Evolutionary conservation across 495 filamentous ascomycete species (phyloP), one percentile per base, ranked within the genome.

Genomic region (Penicillium psychrofluorescens): DNA sequence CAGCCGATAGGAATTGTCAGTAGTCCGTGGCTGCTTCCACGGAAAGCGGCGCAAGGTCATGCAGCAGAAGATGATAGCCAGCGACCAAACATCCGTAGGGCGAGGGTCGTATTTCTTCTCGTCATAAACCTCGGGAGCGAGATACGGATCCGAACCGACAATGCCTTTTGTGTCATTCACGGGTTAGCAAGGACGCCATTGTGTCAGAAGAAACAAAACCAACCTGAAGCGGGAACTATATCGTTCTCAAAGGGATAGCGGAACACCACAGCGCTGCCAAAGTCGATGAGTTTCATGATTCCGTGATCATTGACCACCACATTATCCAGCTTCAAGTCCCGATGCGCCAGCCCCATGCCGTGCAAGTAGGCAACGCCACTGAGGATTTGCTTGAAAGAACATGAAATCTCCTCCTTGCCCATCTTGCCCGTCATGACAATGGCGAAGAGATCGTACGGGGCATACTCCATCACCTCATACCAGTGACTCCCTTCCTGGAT

Each of bases 251-350:
- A 99, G 2, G 92, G 92, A 73, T 99, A 99, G 48, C 84, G 79
- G 70, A 91, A 99, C 37, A 99, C 90, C 45, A 89, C 90, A 4
- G 92, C 90, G 67, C 92, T 97, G 42, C 92, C 92, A 68, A 99
- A 99, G 62, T 99, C 92, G 49, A 99, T 99, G 40, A 99, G 85
- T 68, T 99, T 99, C 86, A 99, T 95, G 49, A 99, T 96, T n/a
- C 92, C 92, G 51, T 83, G 79, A 54, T 95, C 86, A 53, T 90
- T 97, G 38, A 99, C 89, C 37, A 99, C 92, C 11, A 99, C 92
- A 53, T 99, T 99, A 66, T 99, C 92, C 54, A 99, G 64, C 62
- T 99, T 99, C 51, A 99, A 61, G 76, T 99, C 92, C 27, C 92
- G 81, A 70, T 99, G 92, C 10, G 94, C 89, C 32, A 99, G 69